These are phyloP conservation scores for Dacryopinax primogenitus DNA, from an alignment of 768 basidiomycete species.

Conservation along the genomic window DNA sequence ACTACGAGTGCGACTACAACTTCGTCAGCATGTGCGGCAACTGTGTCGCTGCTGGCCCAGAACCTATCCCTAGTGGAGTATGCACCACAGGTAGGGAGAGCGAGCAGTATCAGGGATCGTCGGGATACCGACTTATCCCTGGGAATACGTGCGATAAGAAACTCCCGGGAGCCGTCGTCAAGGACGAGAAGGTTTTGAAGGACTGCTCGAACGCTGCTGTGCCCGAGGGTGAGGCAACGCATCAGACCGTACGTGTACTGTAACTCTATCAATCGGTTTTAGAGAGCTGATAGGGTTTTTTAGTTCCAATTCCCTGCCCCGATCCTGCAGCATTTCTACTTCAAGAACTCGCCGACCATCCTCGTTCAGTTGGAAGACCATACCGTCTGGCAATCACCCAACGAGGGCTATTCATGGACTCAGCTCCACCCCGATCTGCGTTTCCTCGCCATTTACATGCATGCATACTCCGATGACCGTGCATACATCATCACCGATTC, in stretches of 20 bases:
- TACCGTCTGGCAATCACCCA: constrained; percentile 84
- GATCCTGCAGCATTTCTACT: constrained; percentile 72
- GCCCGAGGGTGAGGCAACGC: constrained; percentile 58
- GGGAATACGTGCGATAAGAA: constrained; percentile 71
- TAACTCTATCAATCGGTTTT: not conserved
- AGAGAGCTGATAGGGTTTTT: not conserved
- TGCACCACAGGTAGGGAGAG: constrained; percentile 41
- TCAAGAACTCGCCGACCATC: constrained; percentile 73
- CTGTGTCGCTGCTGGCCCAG: constrained; percentile 78
- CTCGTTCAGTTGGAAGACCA: constrained; percentile 66
- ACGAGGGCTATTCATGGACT: constrained; percentile 88
- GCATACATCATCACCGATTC: constrained; percentile 79
- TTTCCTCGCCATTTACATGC: constrained; percentile 79
- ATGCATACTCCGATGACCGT: constrained; percentile 61
- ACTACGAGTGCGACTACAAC: constrained; percentile 96
- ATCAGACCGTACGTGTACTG: constrained; percentile 48
- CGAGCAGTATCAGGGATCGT: constrained; percentile 70
- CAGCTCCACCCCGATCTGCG: constrained; percentile 45
- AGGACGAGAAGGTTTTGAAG: constrained; percentile 60
- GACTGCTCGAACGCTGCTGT: constrained; percentile 73
- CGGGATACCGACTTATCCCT: constrained; percentile 83
- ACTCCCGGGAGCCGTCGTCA: constrained; percentile 36
- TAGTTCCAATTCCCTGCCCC: constrained; percentile 54
- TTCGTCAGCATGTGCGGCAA: constrained; percentile 57
- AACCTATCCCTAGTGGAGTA: constrained; percentile 65